phyloP scores from a whole-genome alignment of 1,284 basidiomycete genomes.

The Rhodotorula sp. region DNA sequence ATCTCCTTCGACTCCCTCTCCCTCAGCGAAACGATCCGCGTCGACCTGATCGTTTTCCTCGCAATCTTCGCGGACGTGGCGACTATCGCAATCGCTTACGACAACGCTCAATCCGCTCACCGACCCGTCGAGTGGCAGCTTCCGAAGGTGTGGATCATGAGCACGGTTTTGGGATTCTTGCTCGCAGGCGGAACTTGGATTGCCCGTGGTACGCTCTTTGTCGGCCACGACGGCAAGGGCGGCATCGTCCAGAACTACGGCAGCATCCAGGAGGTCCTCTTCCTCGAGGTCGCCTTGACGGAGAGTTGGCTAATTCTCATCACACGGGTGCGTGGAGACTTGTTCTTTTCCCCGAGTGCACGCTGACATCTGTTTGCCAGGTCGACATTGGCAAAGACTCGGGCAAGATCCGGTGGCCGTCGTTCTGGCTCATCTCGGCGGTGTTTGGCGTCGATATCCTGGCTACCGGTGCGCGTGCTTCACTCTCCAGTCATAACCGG shows the following conservation, averaged over 20 bases:
- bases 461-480: conserved; percentile 50
- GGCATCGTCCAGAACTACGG: conserved; percentile 59
- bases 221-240: conserved; percentile 47
- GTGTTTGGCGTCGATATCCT: conserved; percentile 57
- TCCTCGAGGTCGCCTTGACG: conserved; percentile 54
- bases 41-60: conserved; percentile 60
- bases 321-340: conserved; percentile 40
- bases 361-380: too few relatives aligned
- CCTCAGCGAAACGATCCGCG: conserved; percentile 59
- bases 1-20: conserved; percentile 55
- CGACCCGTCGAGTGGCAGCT: conserved; percentile 61
- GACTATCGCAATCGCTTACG: conserved; percentile 47
- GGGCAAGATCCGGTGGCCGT: conserved; percentile 44
- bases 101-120: conserved; percentile 56
- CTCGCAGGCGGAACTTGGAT: conserved; percentile 59
- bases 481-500: conserved; percentile 46
- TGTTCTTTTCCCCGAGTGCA: too few relatives aligned
- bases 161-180: conserved; percentile 51
- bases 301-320: conserved; percentile 60
- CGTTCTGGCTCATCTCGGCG: conserved; percentile 56
- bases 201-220: conserved; percentile 57
- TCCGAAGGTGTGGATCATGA: conserved; percentile 60
- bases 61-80: conserved; percentile 59
- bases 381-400: conserved; percentile 1
- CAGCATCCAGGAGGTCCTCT: conserved; percentile 43